Conservation (phyloP, 495 filamentous ascomycete genomes). For the Talaromyces trachyspermus region DNA sequence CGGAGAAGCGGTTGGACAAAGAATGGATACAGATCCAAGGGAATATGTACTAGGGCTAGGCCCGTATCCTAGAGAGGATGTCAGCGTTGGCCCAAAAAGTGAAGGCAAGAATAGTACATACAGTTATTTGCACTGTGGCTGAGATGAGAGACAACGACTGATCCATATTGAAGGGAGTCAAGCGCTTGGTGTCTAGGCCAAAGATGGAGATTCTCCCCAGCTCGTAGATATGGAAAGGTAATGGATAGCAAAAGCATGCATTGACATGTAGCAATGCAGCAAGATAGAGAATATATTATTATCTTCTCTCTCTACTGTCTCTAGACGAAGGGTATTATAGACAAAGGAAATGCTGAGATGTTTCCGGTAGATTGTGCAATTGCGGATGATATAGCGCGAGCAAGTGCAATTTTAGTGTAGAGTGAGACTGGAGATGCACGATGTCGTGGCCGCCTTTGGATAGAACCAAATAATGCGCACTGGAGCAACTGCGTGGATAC, state of each 20-base stretch:
- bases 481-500: not conserved
- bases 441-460: slow-evolving; percentile 5
- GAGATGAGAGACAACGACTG: slow-evolving; percentile 43
- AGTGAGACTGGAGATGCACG: slow-evolving; percentile 1
- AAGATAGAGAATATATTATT: too few relatives aligned
- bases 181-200: not conserved
- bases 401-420: not conserved
- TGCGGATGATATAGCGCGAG: not conserved
- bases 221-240: not conserved
- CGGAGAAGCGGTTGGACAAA: slow-evolving; percentile 79
- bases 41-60: slow-evolving; percentile 86
- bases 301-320: too few relatives aligned
- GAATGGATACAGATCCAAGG: slow-evolving; percentile 68
- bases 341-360: not conserved
- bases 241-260: not conserved
- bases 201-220: not conserved
- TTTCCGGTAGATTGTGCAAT: not conserved
- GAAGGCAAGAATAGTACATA: slow-evolving; percentile 22
- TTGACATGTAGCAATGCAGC: too few relatives aligned
- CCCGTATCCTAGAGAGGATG: slow-evolving; percentile 61
- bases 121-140: slow-evolving; percentile 50
- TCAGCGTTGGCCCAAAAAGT: not conserved
- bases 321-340: not conserved
- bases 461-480: not conserved
- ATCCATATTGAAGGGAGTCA: slow-evolving; percentile 27